These are phyloP conservation scores for Sparassis latifolia DNA, from an alignment of 1,284 basidiomycete species.

Conservation along the genomic window DNA sequence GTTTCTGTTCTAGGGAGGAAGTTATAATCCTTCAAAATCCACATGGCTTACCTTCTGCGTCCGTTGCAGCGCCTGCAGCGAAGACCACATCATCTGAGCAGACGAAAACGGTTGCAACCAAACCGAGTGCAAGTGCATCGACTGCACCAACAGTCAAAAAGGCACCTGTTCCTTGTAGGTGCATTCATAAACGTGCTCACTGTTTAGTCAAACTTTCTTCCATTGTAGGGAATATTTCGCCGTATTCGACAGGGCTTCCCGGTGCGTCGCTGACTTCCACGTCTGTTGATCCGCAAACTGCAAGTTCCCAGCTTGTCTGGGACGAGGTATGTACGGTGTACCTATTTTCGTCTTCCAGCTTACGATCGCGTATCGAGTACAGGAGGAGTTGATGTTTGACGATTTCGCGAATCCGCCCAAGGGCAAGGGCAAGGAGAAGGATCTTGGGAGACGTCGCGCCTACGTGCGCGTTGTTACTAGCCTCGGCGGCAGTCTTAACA, in stretches of 20 bases:
- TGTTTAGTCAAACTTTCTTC: constrained; percentile 1
- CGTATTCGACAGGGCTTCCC: constrained; percentile 84
- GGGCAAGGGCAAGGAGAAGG: constrained; percentile 87
- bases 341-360: background rate
- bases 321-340: constrained; percentile 57
- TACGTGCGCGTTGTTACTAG: constrained; percentile 91
- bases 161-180: constrained; percentile 59
- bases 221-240: constrained; percentile 78
- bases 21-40: constrained; percentile 90
- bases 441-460: constrained; percentile 80
- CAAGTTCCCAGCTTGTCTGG: constrained; percentile 78
- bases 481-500: constrained; percentile 80
- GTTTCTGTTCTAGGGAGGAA: constrained; percentile 54
- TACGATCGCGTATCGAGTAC: background rate
- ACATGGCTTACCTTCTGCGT: constrained; percentile 61
- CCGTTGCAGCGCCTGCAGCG: constrained; percentile 33
- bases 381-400: constrained; percentile 92
- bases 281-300: constrained; percentile 75
- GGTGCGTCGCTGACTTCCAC: constrained; percentile 95
- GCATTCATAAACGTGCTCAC: background rate
- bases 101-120: constrained; percentile 28
- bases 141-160: constrained; percentile 44
- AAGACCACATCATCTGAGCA: constrained; percentile 26
- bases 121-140: constrained; percentile 21
- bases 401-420: constrained; percentile 72